Conservation (phyloP, 108 stramenopile species). For the Mediolabrus comicus region DNA sequence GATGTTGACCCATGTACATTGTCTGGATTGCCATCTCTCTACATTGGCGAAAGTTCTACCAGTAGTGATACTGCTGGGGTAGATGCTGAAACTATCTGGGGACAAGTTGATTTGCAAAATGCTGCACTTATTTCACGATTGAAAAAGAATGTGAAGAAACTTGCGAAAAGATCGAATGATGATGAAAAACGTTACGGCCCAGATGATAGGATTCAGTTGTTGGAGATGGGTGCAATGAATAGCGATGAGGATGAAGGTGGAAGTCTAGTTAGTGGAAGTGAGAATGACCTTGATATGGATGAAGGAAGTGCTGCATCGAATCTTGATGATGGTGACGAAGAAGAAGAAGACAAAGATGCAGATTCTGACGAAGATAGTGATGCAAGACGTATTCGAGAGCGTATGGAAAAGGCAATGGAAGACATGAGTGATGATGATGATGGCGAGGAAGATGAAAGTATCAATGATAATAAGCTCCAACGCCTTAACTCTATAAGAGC, state of each 20-base stretch:
- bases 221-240: slow-evolving; percentile 33
- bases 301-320: slow-evolving; percentile 4
- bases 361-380: slow-evolving; percentile 64
- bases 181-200: slow-evolving; percentile 23
- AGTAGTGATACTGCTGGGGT: not conserved
- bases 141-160: slow-evolving; percentile 56
- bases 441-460: slow-evolving; percentile 21
- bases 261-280: slow-evolving; percentile 7
- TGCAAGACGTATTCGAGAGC: slow-evolving; percentile 59
- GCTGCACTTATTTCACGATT: slow-evolving; percentile 62
- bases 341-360: slow-evolving; percentile 24
- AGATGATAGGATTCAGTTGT: slow-evolving; percentile 30
- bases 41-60: slow-evolving; percentile 13
- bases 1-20: slow-evolving; percentile 17
- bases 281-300: slow-evolving; percentile 28
- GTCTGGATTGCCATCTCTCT: slow-evolving; percentile 25
- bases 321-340: slow-evolving; percentile 12
- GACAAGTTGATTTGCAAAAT: slow-evolving; percentile 91
- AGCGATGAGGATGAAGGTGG: slow-evolving; percentile 17
- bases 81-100: slow-evolving; percentile 90
- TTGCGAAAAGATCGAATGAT: slow-evolving; percentile 35
- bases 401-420: slow-evolving; percentile 85
- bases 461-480: slow-evolving; percentile 39
- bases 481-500: slow-evolving; percentile 15
- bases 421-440: slow-evolving; percentile 53